Base-by-base conservation (phyloP, 2,329 filamentous ascomycete species). In the Epichloe coenophiala region DNA sequence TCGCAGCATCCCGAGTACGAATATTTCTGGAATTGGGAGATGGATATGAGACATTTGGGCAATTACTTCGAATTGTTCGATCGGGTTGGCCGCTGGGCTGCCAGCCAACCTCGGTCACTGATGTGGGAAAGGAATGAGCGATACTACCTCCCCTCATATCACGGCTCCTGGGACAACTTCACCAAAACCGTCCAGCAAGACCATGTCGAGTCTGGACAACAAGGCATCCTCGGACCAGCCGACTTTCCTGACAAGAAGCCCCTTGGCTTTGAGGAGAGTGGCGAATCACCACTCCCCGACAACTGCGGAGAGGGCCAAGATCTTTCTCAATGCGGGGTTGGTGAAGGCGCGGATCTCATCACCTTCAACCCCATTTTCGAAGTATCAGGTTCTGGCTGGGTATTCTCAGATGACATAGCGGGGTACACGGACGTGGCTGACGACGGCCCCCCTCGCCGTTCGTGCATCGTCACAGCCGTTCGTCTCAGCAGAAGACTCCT, bases 361-460 rank as follows among this genome's bases (percentile, higher is more conserved):
- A 86, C 83, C 0, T 77, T 89, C 58, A 86, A 88, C 62, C 86
- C 86, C 0, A 74, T 89, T 40, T 89, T 89, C 60, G 83, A 89
- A 58, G 76, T 83, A 0, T 74, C 81, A 8, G 70, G 77, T 49
- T 88, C 84, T 3, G 82, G 82, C 48, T 89, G 85, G 85, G 77
- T 87, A 40, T 82, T 88, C 51, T 72, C 77, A 4, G 73, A 81
- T 53, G 84, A 88, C 56, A 75, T 84, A 15, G 86, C 83, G 0
- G 84, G 84, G 45, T 88, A 88, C 67, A 70, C 72, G 9, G 71
- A 75, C 3, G 82, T 83, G 4, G 46, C 42, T 3, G 40, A 48
- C 6, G 23, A 47, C 0, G 21, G 42, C 5, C 66, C 67, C 67
- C 84, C 85, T 0, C 81, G 84, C 17, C 77, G 86, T 40, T 80